These are phyloP conservation scores for Glycyrrhiza uralensis DNA, from an alignment of 306 rosid species.

Conservation along the genomic window DNA sequence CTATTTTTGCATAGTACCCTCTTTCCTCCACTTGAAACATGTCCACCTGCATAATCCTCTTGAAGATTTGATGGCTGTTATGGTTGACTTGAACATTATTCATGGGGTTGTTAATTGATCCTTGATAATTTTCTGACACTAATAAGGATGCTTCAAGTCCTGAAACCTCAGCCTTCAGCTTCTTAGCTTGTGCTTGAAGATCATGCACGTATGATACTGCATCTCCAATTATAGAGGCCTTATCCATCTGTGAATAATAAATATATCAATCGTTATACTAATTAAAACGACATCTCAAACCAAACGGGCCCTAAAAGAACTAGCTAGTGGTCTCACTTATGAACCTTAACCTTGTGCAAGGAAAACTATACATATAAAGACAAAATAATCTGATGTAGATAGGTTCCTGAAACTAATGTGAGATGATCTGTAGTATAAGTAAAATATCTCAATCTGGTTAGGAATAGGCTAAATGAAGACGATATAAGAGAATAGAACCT, in stretches of 20 bases:
- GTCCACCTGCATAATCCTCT: constrained; percentile 70
- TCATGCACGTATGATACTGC: constrained; percentile 69
- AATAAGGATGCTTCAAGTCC: constrained; percentile 61
- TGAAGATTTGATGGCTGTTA: constrained; percentile 30
- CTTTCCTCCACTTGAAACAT: constrained; percentile 84
- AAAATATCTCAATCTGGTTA: too few species aligned
- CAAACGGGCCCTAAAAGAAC: too few species aligned
- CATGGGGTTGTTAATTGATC: constrained; percentile 29
- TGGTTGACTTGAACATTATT: constrained; percentile 29
- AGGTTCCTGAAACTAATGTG: neutral
- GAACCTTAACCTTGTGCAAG: neutral
- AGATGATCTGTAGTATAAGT: too few species aligned
- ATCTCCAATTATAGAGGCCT: constrained; percentile 92
- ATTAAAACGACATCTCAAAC: too few species aligned
- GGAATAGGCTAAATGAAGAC: too few species aligned
- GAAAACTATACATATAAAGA: neutral
- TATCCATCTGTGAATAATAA: constrained; percentile 67
- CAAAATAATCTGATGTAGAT: neutral
- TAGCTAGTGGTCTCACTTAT: too few species aligned
- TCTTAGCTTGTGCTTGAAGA: constrained; percentile 69
- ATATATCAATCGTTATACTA: too few species aligned
- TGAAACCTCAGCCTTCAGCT: constrained; percentile 66
- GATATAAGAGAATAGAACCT: too few species aligned
- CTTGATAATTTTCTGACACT: constrained; percentile 39
- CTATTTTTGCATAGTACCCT: constrained; percentile 65